phyloP scores from a whole-genome alignment of 257 asterid genomes.

The Salvia hispanica region DNA sequence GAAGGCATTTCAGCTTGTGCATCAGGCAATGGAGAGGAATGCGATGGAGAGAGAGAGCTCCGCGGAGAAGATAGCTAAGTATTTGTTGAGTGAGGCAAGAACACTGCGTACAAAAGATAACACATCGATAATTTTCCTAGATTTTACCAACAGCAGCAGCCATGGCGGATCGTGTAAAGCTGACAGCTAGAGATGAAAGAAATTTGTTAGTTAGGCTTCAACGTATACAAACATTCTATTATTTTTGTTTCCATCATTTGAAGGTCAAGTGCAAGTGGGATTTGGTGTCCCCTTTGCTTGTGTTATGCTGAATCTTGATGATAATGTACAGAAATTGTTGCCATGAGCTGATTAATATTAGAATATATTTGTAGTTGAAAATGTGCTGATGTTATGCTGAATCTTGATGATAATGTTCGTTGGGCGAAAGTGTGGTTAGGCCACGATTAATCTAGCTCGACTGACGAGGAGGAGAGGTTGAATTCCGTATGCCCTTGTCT shows the following conservation, averaged over 20 bases:
- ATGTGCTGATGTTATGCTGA: conserved; percentile 26
- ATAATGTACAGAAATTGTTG: conserved; percentile 35
- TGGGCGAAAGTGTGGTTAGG: not conserved
- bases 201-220: conserved; percentile 6
- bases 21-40: conserved; percentile 63
- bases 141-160: conserved; percentile 49
- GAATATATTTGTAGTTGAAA: not conserved
- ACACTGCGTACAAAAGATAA: conserved; percentile 82
- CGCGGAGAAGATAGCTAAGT: conserved; percentile 68
- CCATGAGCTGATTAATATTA: conserved; percentile 19
- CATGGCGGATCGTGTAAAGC: conserved; percentile 44
- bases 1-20: conserved; percentile 82
- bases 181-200: conserved; percentile 37
- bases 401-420: conserved; percentile 24
- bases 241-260: conserved; percentile 24
- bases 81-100: conserved; percentile 83
- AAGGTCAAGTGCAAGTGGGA: conserved; percentile 28
- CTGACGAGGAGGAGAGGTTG: too few species aligned
- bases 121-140: conserved; percentile 80
- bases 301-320: conserved; percentile 25
- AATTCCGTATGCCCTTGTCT: too few species aligned
- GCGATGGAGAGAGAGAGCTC: conserved; percentile 39
- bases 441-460: too few species aligned
- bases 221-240: conserved; percentile 27
- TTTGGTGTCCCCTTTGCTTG: conserved; percentile 14